Evolutionary conservation across 2,329 filamentous ascomycete genomes (phyloP), one percentile per base, ranked within the genome.

Genomic region (Zymoseptoria tritici): DNA sequence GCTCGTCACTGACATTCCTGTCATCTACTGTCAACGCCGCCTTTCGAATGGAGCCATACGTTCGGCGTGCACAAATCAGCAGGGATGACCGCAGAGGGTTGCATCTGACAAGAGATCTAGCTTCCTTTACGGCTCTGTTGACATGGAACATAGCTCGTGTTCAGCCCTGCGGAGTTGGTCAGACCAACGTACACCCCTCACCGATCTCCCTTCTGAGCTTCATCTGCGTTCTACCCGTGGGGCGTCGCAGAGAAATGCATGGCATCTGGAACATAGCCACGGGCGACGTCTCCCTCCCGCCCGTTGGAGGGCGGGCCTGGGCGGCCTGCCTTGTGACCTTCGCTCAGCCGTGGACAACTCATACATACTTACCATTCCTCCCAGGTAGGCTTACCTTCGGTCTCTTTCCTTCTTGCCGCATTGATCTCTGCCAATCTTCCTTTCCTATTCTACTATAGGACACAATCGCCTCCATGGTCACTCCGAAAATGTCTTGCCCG

Each of bases 401-500:
- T n/a, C 16, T 46, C 36, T 46, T 46, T 46, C 36, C 36, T 46
- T n/a, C 36, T n/a, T 16, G 36, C 36, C 36, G 36, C 36, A 46
- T 46, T 6, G 36, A 46, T 6, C 3, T n/a, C 16, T 16, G 6
- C 36, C 36, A 16, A 6, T 46, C 13, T 46, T 7, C 16, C 9
- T 6, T 46, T 16, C 36, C 36, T 42, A 4, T 42, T n/a, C 36
- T 4, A 7, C 16, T 46, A n/a, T 42, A n/a, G 36, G 36, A 46
- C 13, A 16, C 36, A 46, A 46, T 16, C 13, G 36, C 4, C 36
- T 11, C 13, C 21, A 59, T 59, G 57, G 52, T 36, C 16, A 59
- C 54, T 20, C 58, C 58, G 9, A 60, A 58, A 20, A 62, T 62
- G 61, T 56, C 55, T 36, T 62, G 61, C 21, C 58, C 61, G 11